Evolutionary conservation across 306 rosid species (phyloP).

Genomic region (Prunus salicina): DNA sequence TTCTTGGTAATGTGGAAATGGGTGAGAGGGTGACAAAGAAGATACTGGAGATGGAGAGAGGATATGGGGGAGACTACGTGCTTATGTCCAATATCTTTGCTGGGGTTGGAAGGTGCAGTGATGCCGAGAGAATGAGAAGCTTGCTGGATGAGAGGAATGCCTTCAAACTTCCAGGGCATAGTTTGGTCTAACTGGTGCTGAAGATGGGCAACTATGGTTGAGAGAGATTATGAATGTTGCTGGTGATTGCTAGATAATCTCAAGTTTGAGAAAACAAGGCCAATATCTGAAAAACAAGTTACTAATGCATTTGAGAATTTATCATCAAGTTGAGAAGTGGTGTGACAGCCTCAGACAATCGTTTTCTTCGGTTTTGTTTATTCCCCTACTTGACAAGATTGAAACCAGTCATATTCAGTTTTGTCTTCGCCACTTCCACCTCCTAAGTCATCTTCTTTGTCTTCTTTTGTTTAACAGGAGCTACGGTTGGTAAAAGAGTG

Average conservation of each 20-base stretch:
- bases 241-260: too few relatives aligned
- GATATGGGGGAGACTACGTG: conserved; percentile 76
- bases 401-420: conserved; percentile 92
- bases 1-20: conserved; percentile 52
- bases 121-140: conserved; percentile 64
- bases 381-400: conserved; percentile 66
- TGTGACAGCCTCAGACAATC: conserved; percentile 82
- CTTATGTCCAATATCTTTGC: conserved; percentile 76
- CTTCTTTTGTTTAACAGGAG: neutral
- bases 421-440: conserved; percentile 16
- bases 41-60: conserved; percentile 51
- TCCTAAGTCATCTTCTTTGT: neutral
- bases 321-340: conserved; percentile 94
- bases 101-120: conserved; percentile 64
- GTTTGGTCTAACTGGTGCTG: conserved; percentile 37
- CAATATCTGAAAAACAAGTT: conserved; percentile 34
- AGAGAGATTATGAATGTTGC: too few relatives aligned
- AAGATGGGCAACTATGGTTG: neutral
- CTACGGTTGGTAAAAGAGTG: neutral
- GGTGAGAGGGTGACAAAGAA: conserved; percentile 55
- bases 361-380: conserved; percentile 79
- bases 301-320: conserved; percentile 75
- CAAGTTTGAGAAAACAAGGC: too few relatives aligned
- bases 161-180: conserved; percentile 61
- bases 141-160: conserved; percentile 48